Percentiles rank a stretch among this genome's conserved stretches.
phyloP scores from a whole-genome alignment of 1,284 basidiomycete genomes.

The Malassezia obtusa region DNA sequence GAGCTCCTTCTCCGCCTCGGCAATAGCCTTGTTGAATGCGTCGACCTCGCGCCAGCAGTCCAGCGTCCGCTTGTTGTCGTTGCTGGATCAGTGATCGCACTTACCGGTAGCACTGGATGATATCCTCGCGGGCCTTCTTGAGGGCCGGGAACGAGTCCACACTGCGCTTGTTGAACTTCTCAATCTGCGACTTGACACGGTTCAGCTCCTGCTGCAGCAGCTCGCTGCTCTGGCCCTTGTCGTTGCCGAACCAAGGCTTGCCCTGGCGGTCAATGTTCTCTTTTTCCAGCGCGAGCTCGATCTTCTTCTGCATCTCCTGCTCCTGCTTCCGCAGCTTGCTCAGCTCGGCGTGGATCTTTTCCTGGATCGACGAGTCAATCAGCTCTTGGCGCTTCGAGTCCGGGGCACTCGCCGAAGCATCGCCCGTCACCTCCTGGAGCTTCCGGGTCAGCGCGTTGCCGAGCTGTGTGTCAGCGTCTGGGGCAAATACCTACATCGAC shows the following conservation, averaged over 20 bases:
- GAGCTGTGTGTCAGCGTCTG: slow-evolving; percentile 19
- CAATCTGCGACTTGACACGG: slow-evolving; percentile 56
- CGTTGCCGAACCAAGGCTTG: slow-evolving; percentile 24
- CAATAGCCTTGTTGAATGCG: slow-evolving; percentile 64
- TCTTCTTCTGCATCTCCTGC: slow-evolving; percentile 33
- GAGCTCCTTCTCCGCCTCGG: slow-evolving; percentile 55
- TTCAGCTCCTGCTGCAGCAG: slow-evolving; percentile 36
- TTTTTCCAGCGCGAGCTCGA: slow-evolving; percentile 40
- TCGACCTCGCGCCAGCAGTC: slow-evolving; percentile 68
- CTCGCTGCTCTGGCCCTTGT: slow-evolving; percentile 35
- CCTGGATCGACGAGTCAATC: slow-evolving; percentile 36
- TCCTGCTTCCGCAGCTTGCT: slow-evolving; percentile 35
- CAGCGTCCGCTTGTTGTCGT: slow-evolving; percentile 57
- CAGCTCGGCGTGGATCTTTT: slow-evolving; percentile 40
- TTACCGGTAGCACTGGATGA: slow-evolving; percentile 65
- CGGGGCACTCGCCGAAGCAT: slow-evolving; percentile 22
- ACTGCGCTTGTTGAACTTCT: slow-evolving; percentile 58
- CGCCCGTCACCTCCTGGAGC: slow-evolving; percentile 22
- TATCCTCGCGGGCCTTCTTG: slow-evolving; percentile 56
- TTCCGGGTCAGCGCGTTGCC: slow-evolving; percentile 27
- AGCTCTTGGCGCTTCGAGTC: slow-evolving; percentile 27
- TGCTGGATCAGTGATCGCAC: slow-evolving; percentile 52
- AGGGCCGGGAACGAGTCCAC: slow-evolving; percentile 57
- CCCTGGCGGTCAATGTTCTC: slow-evolving; percentile 33
- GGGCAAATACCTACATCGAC: slow-evolving; percentile 3